Percentiles rank a stretch among this genome's conserved stretches.
Conservation (phyloP, 2,329 filamentous ascomycete genomes). For the Cryphonectria japonica region DNA sequence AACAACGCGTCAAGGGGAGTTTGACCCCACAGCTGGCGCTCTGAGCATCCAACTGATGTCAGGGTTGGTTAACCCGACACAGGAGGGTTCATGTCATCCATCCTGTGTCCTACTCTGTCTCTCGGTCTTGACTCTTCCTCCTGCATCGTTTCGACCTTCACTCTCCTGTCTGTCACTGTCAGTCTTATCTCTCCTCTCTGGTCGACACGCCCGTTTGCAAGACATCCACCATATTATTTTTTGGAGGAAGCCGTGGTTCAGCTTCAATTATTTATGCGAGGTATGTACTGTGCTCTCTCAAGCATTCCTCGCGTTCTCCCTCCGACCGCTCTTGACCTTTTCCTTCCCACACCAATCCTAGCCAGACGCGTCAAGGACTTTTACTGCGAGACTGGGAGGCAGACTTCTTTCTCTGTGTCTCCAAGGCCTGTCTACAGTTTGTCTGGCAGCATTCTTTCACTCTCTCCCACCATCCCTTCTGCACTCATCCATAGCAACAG, state of each 20-base stretch:
- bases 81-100: background rate
- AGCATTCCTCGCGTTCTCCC: constrained; percentile 6
- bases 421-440: background rate
- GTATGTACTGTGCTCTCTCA: background rate
- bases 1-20: constrained; percentile 13
- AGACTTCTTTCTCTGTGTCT: background rate
- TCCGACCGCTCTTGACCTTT: background rate
- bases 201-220: background rate
- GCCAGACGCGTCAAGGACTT: constrained; percentile 1
- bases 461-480: background rate
- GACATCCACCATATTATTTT: background rate
- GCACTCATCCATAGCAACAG: background rate
- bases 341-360: background rate
- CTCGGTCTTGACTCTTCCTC: background rate
- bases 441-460: background rate
- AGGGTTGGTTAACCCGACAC: background rate
- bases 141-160: background rate
- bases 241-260: background rate
- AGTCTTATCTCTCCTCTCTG: background rate
- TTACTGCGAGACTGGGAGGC: background rate
- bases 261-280: background rate
- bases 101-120: constrained; percentile 4
- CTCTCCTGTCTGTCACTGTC: background rate
- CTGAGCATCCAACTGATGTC: constrained; percentile 3
- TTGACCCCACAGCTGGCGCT: constrained; percentile 8